Percentiles rank a stretch among this genome's conserved stretches.
Evolutionary conservation across 805 yeast species (phyloP).

Genomic region (Priceomyces haplophilus): DNA sequence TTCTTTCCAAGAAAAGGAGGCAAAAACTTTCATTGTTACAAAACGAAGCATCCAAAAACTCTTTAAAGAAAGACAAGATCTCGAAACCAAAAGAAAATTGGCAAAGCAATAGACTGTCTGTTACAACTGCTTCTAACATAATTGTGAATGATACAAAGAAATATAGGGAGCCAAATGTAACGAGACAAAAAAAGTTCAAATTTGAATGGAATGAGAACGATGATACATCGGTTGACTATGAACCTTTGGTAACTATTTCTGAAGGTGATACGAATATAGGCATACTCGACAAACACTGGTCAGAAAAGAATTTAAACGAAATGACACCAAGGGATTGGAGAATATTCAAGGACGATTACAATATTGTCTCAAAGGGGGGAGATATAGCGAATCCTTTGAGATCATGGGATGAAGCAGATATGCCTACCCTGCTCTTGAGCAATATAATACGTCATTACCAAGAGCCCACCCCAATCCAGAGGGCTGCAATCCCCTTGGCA

Average conservation of each 20-base stretch:
- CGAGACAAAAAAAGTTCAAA: slow-evolving; percentile 32
- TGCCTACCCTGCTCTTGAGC: slow-evolving; percentile 22
- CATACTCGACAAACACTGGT: slow-evolving; percentile 52
- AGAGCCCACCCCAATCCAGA: slow-evolving; percentile 86
- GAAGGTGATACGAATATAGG: slow-evolving; percentile 5
- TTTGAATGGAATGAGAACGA: slow-evolving; percentile 71
- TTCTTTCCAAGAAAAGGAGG: slow-evolving; percentile 20
- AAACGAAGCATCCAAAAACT: slow-evolving; percentile 1
- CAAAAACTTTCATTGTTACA: slow-evolving; percentile 8
- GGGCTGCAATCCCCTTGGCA: slow-evolving; percentile 80
- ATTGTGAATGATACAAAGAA: not conserved
- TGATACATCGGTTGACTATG: slow-evolving; percentile 53
- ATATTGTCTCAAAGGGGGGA: slow-evolving; percentile 53
- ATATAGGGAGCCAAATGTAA: not conserved
- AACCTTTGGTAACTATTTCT: slow-evolving; percentile 35
- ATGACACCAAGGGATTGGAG: slow-evolving; percentile 92
- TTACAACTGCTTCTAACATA: not conserved
- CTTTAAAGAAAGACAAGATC: not conserved
- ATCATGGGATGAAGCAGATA: slow-evolving; percentile 64
- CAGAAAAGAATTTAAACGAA: slow-evolving; percentile 53
- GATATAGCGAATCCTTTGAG: slow-evolving; percentile 59
- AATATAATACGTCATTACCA: slow-evolving; percentile 41
- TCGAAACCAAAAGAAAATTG: slow-evolving; percentile 2
- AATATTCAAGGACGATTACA: slow-evolving; percentile 73
- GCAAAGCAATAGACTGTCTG: not conserved